Percentiles rank a stretch among this genome's conserved stretches.
Conservation (phyloP, 495 filamentous ascomycete species). For the Hypoxylon fuscum region DNA sequence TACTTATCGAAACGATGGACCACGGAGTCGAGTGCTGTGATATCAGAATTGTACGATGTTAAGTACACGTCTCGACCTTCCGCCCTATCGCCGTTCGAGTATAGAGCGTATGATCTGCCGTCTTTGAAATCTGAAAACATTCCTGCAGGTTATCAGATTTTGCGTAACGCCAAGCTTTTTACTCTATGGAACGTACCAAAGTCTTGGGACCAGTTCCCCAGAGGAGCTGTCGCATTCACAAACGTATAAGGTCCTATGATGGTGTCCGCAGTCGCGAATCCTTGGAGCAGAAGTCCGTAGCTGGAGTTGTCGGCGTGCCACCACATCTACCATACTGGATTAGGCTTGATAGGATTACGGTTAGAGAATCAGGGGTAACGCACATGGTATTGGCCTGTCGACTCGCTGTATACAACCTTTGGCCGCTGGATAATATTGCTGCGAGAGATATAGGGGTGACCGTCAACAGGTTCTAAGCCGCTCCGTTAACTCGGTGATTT, state of each 20-base stretch:
- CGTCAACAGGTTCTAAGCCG: conserved; percentile 46
- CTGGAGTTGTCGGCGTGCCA: conserved; percentile 59
- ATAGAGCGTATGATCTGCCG: conserved; percentile 51
- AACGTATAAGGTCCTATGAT: conserved; percentile 54
- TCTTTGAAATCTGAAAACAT: conserved; percentile 58
- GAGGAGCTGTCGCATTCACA: conserved; percentile 50
- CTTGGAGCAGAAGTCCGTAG: conserved; percentile 56
- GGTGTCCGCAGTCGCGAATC: conserved; percentile 49
- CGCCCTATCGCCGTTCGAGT: conserved; percentile 54
- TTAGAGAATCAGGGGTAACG: conserved; percentile 7
- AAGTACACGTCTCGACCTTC: conserved; percentile 55
- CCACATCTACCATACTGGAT: conserved; percentile 50
- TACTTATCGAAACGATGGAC: conserved; percentile 56
- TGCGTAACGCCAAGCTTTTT: too few relatives aligned
- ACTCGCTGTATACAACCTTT: conserved; percentile 54
- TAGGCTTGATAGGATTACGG: conserved; percentile 1
- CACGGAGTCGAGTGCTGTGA: conserved; percentile 47
- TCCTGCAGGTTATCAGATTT: too few relatives aligned
- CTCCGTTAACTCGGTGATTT: neutral
- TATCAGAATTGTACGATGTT: conserved; percentile 50
- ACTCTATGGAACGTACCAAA: too few relatives aligned
- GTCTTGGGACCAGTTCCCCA: conserved; percentile 59
- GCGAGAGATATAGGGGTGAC: conserved; percentile 49
- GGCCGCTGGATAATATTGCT: conserved; percentile 54
- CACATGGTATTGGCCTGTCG: conserved; percentile 50